These are phyloP conservation scores for Phialophora verrucosa DNA, from an alignment of 2,329 filamentous ascomycete genomes.

Conservation along the genomic window DNA sequence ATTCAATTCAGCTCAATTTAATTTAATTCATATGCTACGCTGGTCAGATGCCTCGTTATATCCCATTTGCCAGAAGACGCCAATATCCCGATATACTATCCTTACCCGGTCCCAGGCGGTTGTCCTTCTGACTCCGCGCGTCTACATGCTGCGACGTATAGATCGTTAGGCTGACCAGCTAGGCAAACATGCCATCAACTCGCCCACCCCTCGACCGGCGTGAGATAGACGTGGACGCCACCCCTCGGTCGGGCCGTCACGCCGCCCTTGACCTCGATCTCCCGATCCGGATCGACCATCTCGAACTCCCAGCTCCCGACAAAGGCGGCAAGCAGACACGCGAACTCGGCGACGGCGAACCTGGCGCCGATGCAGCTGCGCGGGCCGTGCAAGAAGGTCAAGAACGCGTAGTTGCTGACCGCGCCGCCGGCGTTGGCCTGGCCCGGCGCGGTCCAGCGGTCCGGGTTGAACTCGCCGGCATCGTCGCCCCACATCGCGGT, in stretches of 20 bases:
- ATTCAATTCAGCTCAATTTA: too few relatives aligned
- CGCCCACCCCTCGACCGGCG: conserved; percentile 70
- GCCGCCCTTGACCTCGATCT: conserved; percentile 70
- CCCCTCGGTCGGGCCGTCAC: conserved; percentile 75
- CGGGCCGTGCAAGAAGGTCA: conserved; percentile 76
- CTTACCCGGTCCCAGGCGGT: too few relatives aligned
- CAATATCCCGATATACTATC: too few relatives aligned
- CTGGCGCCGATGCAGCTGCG: conserved; percentile 41
- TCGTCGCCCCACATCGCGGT: conserved; percentile 75
- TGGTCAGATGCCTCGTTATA: too few relatives aligned
- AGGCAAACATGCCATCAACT: not conserved
- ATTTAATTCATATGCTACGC: too few relatives aligned
- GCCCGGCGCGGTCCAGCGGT: conserved; percentile 68
- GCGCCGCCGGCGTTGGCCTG: conserved; percentile 69
- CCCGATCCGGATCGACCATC: conserved; percentile 65
- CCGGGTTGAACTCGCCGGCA: conserved; percentile 76
- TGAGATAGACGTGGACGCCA: conserved; percentile 73
- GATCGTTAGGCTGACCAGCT: not conserved
- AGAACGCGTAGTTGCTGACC: conserved; percentile 71
- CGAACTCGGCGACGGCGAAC: conserved; percentile 78
- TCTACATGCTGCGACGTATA: not conserved
- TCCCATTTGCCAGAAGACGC: too few relatives aligned
- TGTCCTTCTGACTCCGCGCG: not conserved
- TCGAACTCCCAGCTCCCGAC: conserved; percentile 74
- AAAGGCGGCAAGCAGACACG: conserved; percentile 77